These are phyloP conservation scores for Fusarium brachygibbosum DNA, from an alignment of 2,329 filamentous ascomycete genomes.

Conservation along the genomic window DNA sequence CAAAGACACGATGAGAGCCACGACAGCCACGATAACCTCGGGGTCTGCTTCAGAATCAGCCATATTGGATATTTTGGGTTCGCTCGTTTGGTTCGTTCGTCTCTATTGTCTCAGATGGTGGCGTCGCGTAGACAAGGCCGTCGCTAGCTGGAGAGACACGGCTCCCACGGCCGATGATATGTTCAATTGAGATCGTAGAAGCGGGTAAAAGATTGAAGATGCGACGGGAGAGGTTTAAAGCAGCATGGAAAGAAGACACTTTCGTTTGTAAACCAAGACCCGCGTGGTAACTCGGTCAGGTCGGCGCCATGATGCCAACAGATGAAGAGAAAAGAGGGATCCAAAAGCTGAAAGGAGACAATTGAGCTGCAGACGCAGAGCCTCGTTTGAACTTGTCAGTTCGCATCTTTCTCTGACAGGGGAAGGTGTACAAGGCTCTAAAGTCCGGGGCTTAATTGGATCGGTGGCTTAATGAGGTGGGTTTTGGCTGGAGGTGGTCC, in stretches of 20 bases:
- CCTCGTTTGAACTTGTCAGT: constrained; percentile 35
- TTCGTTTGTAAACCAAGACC: constrained; percentile 15
- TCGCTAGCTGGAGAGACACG: neutral
- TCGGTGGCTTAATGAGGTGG: constrained; percentile 32
- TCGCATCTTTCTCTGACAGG: constrained; percentile 26
- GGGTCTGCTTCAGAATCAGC: constrained; percentile 40
- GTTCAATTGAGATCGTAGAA: neutral
- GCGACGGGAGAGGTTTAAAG: neutral
- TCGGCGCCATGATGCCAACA: constrained; percentile 16
- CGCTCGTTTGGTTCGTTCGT: constrained; percentile 14
- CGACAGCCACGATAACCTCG: constrained; percentile 58
- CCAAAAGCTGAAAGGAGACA: constrained; percentile 9
- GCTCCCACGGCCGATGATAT: neutral
- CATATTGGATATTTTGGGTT: constrained; percentile 22
- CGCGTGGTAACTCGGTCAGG: constrained; percentile 10
- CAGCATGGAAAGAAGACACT: neutral
- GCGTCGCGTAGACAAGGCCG: neutral
- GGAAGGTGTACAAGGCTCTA: constrained; percentile 29
- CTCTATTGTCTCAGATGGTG: neutral
- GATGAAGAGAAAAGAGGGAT: neutral
- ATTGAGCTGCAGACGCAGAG: constrained; percentile 24
- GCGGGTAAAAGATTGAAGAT: neutral
- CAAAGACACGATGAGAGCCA: constrained; percentile 63
- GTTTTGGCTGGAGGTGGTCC: constrained; percentile 9
- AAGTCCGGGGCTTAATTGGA: constrained; percentile 38